These are phyloP conservation scores for Hirsutella minnesotensis DNA, from an alignment of 2,329 filamentous ascomycete species.

Conservation along the genomic window DNA sequence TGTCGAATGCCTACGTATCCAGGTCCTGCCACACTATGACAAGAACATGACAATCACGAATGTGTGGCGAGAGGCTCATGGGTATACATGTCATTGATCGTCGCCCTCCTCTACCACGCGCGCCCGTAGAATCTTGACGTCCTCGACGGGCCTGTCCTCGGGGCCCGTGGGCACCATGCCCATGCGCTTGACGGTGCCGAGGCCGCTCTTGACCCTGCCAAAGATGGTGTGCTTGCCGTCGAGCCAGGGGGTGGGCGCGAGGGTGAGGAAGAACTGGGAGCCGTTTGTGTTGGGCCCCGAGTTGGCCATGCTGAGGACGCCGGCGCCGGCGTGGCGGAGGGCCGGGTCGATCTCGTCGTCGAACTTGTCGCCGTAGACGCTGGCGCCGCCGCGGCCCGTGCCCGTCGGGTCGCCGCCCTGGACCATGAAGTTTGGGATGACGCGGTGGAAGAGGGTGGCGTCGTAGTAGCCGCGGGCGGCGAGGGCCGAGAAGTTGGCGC, in stretches of 20 bases:
- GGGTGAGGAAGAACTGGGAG: conserved; percentile 89
- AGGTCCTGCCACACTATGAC: too few species aligned
- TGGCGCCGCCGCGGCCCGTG: conserved; percentile 77
- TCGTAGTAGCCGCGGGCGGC: conserved; percentile 80
- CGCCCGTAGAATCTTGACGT: conserved; percentile 69
- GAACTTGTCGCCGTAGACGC: conserved; percentile 89
- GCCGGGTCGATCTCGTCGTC: conserved; percentile 74
- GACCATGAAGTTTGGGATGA: conserved; percentile 94
- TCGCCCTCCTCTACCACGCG: conserved; percentile 53
- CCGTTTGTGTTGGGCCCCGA: conserved; percentile 87
- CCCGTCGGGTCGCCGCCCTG: conserved; percentile 92
- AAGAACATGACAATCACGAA: too few species aligned
- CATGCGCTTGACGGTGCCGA: conserved; percentile 77
- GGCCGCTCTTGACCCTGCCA: conserved; percentile 73
- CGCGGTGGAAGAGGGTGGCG: conserved; percentile 75
- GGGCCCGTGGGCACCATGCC: conserved; percentile 72
- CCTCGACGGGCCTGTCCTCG: conserved; percentile 71
- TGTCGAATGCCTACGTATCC: neutral
- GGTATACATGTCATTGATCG: conserved; percentile 9
- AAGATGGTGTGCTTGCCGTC: conserved; percentile 98
- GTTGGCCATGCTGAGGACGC: conserved; percentile 95
- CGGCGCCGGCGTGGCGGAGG: conserved; percentile 86
- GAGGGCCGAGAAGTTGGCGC: conserved; percentile 77
- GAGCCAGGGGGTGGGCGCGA: conserved; percentile 90
- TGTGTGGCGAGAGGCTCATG: too few species aligned